Base-by-base conservation (phyloP, 352 stramenopile species). In the Globisporangium mamillatum region DNA sequence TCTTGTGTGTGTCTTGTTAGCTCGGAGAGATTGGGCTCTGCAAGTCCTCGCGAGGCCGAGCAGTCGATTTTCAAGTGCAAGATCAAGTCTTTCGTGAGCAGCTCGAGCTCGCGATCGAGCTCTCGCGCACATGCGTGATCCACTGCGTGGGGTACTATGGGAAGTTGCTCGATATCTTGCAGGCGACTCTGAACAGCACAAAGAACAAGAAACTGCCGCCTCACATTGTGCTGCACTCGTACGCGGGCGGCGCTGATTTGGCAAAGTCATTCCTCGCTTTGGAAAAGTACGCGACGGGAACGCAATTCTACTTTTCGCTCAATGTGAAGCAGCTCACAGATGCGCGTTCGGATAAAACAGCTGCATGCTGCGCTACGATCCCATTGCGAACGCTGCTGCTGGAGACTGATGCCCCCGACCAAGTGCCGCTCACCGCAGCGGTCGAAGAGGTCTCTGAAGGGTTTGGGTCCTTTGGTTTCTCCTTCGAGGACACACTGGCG, bases 11-110 rank as follows among this genome's bases (percentile, higher is more conserved):
- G 12, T 70, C 3, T 25, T 1, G 56, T 38, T 59, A 92, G 84
- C 58, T 94, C 2, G 87, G 87, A 0, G 87, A 95, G 66, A 93
- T 95, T 68, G 87, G 87, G 0, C 57, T 95, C 14, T 95, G 87
- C 66, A 93, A 93, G 63, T 92, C 75, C 48, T 67, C 64, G 25
- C 75, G 82, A 29, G 87, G 87, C 0, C 76, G 72, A 22, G 60
- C 76, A 14, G 80, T 93, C 8, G 75, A 80, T 1, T 2, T 75
- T 6, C 63, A 70, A 4, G 62, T 87, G 6, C 87, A 95, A 60
- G 71, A 86, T 44, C 64, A 46, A 32, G 70, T 71, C 6, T 92
- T 93, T 52, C 66, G 41, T 53, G 74, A 73, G 9, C 87, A 95
- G 50, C 69, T 95, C 24, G 16, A 63, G 34, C 66, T 95, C 1